A percentile compares a stretch with the other conserved stretches of the same genome.
phyloP scores from a whole-genome alignment of 495 filamentous ascomycete genomes.

The Echria macrotheca region DNA sequence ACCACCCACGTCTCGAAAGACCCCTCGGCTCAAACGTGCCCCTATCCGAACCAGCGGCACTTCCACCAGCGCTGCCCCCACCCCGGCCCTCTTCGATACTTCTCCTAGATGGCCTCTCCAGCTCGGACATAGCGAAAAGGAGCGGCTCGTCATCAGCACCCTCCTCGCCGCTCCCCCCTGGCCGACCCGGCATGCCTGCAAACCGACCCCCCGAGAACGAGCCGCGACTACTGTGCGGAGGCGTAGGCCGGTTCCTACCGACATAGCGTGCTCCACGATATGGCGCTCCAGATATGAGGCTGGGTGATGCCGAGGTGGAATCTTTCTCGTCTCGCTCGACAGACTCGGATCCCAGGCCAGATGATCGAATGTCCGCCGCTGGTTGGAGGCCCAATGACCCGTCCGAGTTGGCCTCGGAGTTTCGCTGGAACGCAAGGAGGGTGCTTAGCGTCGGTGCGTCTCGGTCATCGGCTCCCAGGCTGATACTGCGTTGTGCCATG shows the following conservation, averaged over 20 bases:
- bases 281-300: conserved; percentile 23
- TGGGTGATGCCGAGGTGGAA: conserved; percentile 23
- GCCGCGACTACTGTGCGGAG: conserved; percentile 31
- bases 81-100: conserved; percentile 67
- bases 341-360: conserved; percentile 28
- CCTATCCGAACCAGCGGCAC: not conserved
- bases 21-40: conserved; percentile 8
- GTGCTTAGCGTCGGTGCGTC: conserved; percentile 52
- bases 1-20: conserved; percentile 19
- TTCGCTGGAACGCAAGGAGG: conserved; percentile 43
- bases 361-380: conserved; percentile 37
- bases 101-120: conserved; percentile 60
- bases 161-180: conserved; percentile 45
- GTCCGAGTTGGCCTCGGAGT: conserved; percentile 22
- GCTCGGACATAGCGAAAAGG: conserved; percentile 84
- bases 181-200: conserved; percentile 29
- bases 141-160: conserved; percentile 72
- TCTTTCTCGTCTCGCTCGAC: conserved; percentile 31
- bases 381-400: conserved; percentile 36
- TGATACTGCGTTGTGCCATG: conserved; percentile 64
- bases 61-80: conserved; percentile 16
- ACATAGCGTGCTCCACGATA: conserved; percentile 29
- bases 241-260: conserved; percentile 22
- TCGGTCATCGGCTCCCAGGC: conserved; percentile 64
- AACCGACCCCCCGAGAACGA: conserved; percentile 38